A percentile compares a stretch with the other conserved stretches of the same genome.
These are phyloP conservation scores for Ophiostoma ulmi DNA, from an alignment of 2,329 filamentous ascomycete species.

Conservation along the genomic window DNA sequence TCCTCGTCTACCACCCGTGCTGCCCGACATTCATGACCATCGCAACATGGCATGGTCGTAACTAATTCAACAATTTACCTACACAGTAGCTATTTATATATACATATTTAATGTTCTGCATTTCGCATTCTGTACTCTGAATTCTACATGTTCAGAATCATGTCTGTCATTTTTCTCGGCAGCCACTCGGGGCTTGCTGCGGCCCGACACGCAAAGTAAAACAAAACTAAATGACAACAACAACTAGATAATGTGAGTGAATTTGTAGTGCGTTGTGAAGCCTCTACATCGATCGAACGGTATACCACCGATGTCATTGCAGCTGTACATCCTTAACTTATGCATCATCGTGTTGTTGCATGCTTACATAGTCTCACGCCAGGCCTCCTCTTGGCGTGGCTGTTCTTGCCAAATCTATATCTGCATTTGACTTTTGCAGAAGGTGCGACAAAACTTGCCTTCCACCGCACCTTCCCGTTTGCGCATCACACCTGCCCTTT, in stretches of 20 bases:
- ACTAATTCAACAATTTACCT: too few relatives aligned
- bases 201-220: not conserved
- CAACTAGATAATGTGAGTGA: not conserved
- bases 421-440: not conserved
- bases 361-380: conserved; percentile 7
- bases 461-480: not conserved
- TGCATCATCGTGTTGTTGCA: not conserved
- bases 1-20: not conserved
- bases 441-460: not conserved
- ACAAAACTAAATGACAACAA: not conserved
- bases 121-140: not conserved
- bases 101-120: not conserved
- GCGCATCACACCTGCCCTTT: not conserved
- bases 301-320: not conserved
- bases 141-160: not conserved
- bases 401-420: not conserved
- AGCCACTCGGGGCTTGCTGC: not conserved
- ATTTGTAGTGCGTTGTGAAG: not conserved
- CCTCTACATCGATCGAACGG: not conserved
- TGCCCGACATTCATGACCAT: not conserved
- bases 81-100: too few relatives aligned
- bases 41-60: too few relatives aligned
- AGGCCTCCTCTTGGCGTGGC: not conserved
- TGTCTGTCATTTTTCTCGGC: not conserved
- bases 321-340: not conserved